Evolutionary conservation across 352 stramenopile genomes (phyloP).

Genomic region (Phytopythium helicoides): DNA sequence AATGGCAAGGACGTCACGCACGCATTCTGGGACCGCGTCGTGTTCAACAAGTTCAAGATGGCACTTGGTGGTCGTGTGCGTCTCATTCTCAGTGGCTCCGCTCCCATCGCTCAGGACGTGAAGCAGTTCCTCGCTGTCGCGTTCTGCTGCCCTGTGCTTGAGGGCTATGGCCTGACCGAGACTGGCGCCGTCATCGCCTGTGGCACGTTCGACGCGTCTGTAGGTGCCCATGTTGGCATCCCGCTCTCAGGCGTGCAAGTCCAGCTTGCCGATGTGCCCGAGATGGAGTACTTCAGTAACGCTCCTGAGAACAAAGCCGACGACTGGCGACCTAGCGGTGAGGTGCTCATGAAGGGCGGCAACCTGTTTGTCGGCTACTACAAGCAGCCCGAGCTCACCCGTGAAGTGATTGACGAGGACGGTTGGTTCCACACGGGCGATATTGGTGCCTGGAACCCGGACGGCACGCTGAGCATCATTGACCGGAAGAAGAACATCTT

Average conservation of each 20-base stretch:
- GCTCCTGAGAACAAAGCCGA: slow-evolving; percentile 18
- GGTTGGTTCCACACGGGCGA: slow-evolving; percentile 96
- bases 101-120: slow-evolving; percentile 86
- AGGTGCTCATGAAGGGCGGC: slow-evolving; percentile 46
- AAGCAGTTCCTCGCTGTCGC: slow-evolving; percentile 94
- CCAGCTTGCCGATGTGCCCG: slow-evolving; percentile 90
- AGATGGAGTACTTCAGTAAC: slow-evolving; percentile 92
- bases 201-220: slow-evolving; percentile 29
- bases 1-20: slow-evolving; percentile 36
- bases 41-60: slow-evolving; percentile 94
- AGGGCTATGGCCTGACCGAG: slow-evolving; percentile 95
- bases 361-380: slow-evolving; percentile 91
- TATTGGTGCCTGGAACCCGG: slow-evolving; percentile 90
- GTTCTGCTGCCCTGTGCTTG: slow-evolving; percentile 85
- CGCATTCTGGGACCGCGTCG: slow-evolving; percentile 89
- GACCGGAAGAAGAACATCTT: slow-evolving; percentile 92
- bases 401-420: slow-evolving; percentile 79
- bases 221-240: slow-evolving; percentile 88
- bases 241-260: slow-evolving; percentile 83
- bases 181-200: slow-evolving; percentile 84
- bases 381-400: slow-evolving; percentile 87
- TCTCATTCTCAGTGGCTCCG: slow-evolving; percentile 91
- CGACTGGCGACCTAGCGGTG: slow-evolving; percentile 29
- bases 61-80: slow-evolving; percentile 86
- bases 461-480: slow-evolving; percentile 86